Evolutionary conservation across 768 basidiomycete species (phyloP), one percentile per base, ranked within the genome.

Genomic region (Leccinum incarnatum): DNA sequence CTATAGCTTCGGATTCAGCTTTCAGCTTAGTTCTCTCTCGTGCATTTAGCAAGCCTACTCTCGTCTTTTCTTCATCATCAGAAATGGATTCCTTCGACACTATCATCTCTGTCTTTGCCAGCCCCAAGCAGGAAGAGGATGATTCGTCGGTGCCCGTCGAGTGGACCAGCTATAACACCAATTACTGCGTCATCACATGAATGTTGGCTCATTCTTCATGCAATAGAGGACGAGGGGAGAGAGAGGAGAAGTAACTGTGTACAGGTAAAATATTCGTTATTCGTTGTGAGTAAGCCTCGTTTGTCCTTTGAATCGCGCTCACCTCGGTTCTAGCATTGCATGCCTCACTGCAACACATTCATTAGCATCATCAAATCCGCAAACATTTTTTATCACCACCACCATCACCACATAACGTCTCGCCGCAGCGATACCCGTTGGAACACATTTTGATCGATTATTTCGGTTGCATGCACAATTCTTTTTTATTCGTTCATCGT

Each of bases 61-160:
- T 21, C 23, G 23, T 17, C 19, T 25, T 48, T 1, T 30, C 55
- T 37, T 40, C 61, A 12, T 2, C 46, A 40, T 49, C 56, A 50
- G 58, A 56, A 10, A 70, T 70, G 69, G 69, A 70, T 50, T 56
- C 62, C 29, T 65, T 70, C 54, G 61, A 4, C 54, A 51, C 56
- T n/a, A 30, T 62, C 51, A 40, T 63, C 27, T 62, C 67, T 5
- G 21, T 65, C 51, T 60, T 71, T 12, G 37, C 52, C 34, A 49
- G n/a, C 47, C 37, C 58, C 4, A 49, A 56, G 29, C 15, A 50
- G 1, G 56, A 56, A 9, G 61, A 68, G 36, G 48, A 14, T 14
- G 59, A 19, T 11, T 48, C 58, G 2, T 60, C 67, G 15, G 48
- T 51, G n/a, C 69, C 67, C 6, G 60, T 62, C 10, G 62, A 69